Conservation (phyloP, 306 rosid species). For the Clitoria ternatea region DNA sequence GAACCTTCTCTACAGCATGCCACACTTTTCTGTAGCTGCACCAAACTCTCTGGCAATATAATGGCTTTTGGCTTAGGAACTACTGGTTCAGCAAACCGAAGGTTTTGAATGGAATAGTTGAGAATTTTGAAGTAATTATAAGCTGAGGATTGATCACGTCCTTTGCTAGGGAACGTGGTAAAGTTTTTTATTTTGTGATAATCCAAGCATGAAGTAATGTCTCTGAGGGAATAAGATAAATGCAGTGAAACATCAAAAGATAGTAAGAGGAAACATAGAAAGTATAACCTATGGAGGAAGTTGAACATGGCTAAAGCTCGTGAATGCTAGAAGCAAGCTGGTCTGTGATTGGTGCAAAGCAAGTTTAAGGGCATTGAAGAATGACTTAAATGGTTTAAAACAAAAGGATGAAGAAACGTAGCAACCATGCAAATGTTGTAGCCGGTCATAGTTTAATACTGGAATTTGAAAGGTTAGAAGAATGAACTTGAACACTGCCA, state of each 20-base stretch:
- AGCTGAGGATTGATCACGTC: slow-evolving; percentile 21
- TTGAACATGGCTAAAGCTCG: slow-evolving; percentile 32
- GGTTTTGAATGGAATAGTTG: slow-evolving; percentile 68
- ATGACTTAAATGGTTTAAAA: slow-evolving; percentile 32
- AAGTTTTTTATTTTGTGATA: slow-evolving; percentile 50
- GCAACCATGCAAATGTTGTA: slow-evolving; percentile 15
- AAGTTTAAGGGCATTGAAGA: slow-evolving; percentile 20
- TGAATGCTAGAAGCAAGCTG: slow-evolving; percentile 29
- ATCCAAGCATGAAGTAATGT: slow-evolving; percentile 48
- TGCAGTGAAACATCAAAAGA: slow-evolving; percentile 17
- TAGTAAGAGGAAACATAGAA: slow-evolving; percentile 23
- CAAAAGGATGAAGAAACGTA: slow-evolving; percentile 36
- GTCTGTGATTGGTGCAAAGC: slow-evolving; percentile 15
- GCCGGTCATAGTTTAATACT: slow-evolving; percentile 46
- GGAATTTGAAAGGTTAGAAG: slow-evolving; percentile 20
- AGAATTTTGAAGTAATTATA: slow-evolving; percentile 49
- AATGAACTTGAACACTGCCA: slow-evolving; percentile 10
- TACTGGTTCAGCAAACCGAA: slow-evolving; percentile 40
- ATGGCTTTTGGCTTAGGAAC: slow-evolving; percentile 60
- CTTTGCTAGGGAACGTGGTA: slow-evolving; percentile 34
- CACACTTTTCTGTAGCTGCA: slow-evolving; percentile 40
- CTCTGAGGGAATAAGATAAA: slow-evolving; percentile 21
- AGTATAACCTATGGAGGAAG: not conserved
- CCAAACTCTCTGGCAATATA: slow-evolving; percentile 53
- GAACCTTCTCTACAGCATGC: slow-evolving; percentile 43